These are phyloP conservation scores for Eutrema yunnanense DNA, from an alignment of 345 rosid species.

Conservation along the genomic window DNA sequence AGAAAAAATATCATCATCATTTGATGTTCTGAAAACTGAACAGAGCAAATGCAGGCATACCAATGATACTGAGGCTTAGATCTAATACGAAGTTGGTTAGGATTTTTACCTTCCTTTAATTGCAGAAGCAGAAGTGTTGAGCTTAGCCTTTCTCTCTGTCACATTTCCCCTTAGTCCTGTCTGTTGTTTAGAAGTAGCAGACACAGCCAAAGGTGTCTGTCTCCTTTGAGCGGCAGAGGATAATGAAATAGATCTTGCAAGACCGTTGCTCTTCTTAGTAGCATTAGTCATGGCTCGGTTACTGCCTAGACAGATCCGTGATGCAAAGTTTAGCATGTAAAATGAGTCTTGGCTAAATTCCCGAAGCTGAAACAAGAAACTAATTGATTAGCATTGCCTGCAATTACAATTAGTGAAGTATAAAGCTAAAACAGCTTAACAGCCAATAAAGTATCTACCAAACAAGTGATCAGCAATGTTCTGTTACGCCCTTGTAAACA, in stretches of 20 bases:
- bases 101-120: constrained; percentile 30
- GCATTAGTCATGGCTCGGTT: constrained; percentile 25
- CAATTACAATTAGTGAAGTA: not conserved
- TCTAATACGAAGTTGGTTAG: not conserved
- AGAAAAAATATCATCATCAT: not conserved
- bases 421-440: not conserved
- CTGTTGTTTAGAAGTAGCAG: constrained; percentile 35
- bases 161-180: constrained; percentile 17
- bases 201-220: constrained; percentile 25
- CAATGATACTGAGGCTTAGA: not conserved
- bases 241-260: constrained; percentile 26
- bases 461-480: constrained; percentile 57
- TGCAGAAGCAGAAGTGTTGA: constrained; percentile 26
- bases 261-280: constrained; percentile 40
- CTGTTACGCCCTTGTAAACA: constrained; percentile 49
- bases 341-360: constrained; percentile 70
- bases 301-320: constrained; percentile 44
- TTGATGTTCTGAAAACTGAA: not conserved
- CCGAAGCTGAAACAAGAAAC: constrained; percentile 39
- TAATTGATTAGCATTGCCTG: not conserved
- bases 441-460: constrained; percentile 36
- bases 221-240: constrained; percentile 31
- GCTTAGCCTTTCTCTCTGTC: constrained; percentile 39
- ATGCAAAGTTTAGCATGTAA: constrained; percentile 60
- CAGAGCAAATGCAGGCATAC: not conserved